These are phyloP conservation scores for Phytophthora constricta DNA, from an alignment of 352 stramenopile species.

Conservation along the genomic window DNA sequence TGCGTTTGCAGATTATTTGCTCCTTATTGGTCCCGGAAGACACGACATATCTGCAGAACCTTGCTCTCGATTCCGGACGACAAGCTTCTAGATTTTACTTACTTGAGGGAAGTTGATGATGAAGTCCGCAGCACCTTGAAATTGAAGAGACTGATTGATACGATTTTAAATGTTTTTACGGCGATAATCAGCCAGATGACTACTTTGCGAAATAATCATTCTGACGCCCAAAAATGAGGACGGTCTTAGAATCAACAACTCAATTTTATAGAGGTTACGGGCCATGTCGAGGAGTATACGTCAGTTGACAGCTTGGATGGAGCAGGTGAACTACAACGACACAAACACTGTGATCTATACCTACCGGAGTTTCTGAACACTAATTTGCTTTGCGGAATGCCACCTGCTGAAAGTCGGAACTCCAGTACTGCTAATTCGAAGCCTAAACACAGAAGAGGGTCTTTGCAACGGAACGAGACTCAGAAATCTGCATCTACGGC, in stretches of 20 bases:
- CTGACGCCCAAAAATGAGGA: too few relatives aligned
- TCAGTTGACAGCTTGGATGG: slow-evolving; percentile 1
- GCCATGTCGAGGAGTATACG: neutral
- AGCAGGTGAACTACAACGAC: slow-evolving; percentile 3
- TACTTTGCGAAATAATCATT: too few relatives aligned
- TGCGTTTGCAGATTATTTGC: too few relatives aligned
- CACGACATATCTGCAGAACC: too few relatives aligned
- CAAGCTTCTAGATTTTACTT: neutral
- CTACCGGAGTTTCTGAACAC: neutral
- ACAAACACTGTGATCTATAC: slow-evolving; percentile 1
- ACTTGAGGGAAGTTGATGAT: too few relatives aligned
- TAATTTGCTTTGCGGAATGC: slow-evolving; percentile 2
- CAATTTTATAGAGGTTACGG: neutral
- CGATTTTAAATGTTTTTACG: neutral
- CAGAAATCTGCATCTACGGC: neutral
- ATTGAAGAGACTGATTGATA: neutral
- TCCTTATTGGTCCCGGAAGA: too few relatives aligned
- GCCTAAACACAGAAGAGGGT: slow-evolving; percentile 3
- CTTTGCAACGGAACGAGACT: slow-evolving; percentile 5
- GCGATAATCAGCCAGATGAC: neutral
- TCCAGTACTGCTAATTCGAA: too few relatives aligned
- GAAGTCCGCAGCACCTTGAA: neutral
- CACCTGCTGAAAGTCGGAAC: neutral
- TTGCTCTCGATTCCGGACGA: too few relatives aligned
- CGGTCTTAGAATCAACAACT: neutral